phyloP scores from a whole-genome alignment of 1,139 yeast genomes.

The Pichia cactophila region DNA sequence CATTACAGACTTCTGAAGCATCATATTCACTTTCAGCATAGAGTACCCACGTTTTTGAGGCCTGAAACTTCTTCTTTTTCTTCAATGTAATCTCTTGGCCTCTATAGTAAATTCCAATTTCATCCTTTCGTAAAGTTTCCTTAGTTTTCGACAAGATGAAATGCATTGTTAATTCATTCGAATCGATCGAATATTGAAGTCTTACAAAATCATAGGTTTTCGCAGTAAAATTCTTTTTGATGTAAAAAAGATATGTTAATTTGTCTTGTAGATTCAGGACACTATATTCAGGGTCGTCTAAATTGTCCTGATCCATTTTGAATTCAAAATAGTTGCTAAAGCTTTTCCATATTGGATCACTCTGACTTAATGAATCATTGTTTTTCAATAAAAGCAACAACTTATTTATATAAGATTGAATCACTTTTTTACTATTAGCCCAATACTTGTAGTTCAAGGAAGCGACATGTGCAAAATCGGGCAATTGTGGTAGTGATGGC shows the following conservation, averaged over 20 bases:
- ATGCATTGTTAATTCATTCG: conserved; percentile 14
- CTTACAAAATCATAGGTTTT: conserved; percentile 20
- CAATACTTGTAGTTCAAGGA: conserved; percentile 24
- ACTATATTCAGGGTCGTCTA: conserved; percentile 7
- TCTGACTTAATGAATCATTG: conserved; percentile 9
- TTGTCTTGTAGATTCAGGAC: conserved; percentile 12
- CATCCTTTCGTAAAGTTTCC: conserved; percentile 19
- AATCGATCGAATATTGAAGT: conserved; percentile 18
- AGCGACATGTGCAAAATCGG: conserved; percentile 42
- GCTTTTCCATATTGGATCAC: conserved; percentile 18
- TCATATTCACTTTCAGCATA: conserved; percentile 81
- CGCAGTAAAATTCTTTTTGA: conserved; percentile 17
- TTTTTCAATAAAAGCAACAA: conserved; percentile 13
- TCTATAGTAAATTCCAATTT: conserved; percentile 17
- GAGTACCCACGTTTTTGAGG: conserved; percentile 41
- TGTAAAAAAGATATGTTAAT: conserved; percentile 15
- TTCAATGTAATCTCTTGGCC: conserved; percentile 21
- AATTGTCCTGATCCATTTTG: conserved; percentile 11
- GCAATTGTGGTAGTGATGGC: conserved; percentile 44
- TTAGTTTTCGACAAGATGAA: conserved; percentile 16
- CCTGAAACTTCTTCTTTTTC: conserved; percentile 21
- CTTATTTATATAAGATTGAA: conserved; percentile 25
- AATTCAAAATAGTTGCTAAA: conserved; percentile 25
- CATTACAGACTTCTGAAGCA: conserved; percentile 69
- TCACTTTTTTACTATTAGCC: conserved; percentile 26